A percentile compares a stretch with the other conserved stretches of the same genome.
Evolutionary conservation across 805 yeast genomes (phyloP).

Genomic region (Pichia kluyveri): DNA sequence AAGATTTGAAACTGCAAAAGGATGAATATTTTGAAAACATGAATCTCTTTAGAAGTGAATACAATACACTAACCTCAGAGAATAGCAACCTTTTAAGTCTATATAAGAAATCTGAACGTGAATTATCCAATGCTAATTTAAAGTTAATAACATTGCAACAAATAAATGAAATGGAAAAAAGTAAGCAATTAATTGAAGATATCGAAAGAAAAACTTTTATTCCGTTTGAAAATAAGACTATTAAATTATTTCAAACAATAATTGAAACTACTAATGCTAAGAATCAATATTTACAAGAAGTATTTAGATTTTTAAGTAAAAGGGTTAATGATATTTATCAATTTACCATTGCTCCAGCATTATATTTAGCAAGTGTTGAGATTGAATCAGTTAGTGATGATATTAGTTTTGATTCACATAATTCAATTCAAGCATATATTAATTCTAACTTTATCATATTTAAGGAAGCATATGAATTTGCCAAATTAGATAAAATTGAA

Average conservation of each 20-base stretch:
- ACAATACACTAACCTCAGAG: too few relatives aligned
- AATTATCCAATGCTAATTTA: too few relatives aligned
- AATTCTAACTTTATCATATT: not conserved
- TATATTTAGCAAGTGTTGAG: not conserved
- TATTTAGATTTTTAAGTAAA: not conserved
- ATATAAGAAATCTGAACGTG: too few relatives aligned
- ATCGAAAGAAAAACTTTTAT: too few relatives aligned
- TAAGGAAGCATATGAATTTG: not conserved
- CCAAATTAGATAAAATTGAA: not conserved
- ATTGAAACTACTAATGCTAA: not conserved
- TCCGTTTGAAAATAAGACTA: not conserved
- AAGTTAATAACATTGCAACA: too few relatives aligned
- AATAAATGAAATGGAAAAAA: not conserved
- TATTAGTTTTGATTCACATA: not conserved
- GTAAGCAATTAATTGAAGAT: not conserved
- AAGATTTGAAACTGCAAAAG: too few relatives aligned
- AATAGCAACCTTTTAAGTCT: too few relatives aligned
- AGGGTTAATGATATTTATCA: constrained; percentile 1
- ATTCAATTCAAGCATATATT: not conserved
- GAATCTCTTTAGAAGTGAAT: too few relatives aligned
- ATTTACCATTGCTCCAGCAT: constrained; percentile 3
- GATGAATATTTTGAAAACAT: too few relatives aligned
- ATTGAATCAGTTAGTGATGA: not conserved
- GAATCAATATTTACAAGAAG: constrained; percentile 1
- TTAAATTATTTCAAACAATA: not conserved